These are phyloP conservation scores for Mariannaea elegans DNA, from an alignment of 2,329 filamentous ascomycete species.

Conservation along the genomic window DNA sequence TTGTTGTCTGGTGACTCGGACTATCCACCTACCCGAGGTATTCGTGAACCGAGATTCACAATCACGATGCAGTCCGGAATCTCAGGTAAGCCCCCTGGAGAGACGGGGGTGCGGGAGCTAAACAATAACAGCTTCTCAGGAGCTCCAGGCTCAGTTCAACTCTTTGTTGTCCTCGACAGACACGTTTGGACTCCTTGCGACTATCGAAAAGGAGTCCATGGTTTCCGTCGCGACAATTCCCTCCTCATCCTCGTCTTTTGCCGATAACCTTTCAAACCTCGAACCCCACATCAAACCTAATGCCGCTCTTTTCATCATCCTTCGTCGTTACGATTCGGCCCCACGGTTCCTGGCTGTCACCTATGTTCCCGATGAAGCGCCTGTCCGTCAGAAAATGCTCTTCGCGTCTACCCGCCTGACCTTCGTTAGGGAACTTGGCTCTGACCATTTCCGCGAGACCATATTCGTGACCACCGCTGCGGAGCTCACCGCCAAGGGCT, in stretches of 20 bases:
- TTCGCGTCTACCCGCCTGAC: constrained; percentile 82
- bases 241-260: constrained; percentile 65
- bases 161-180: constrained; percentile 68
- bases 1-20: background rate
- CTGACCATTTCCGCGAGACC: constrained; percentile 80
- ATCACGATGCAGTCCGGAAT: constrained; percentile 79
- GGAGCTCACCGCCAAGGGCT: constrained; percentile 75
- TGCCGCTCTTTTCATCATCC: constrained; percentile 76
- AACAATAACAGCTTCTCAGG: constrained; percentile 70
- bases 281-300: constrained; percentile 70
- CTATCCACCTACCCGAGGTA: background rate
- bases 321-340: constrained; percentile 69
- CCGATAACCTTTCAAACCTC: constrained; percentile 70
- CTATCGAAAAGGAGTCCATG: constrained; percentile 75
- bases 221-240: constrained; percentile 66
- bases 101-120: constrained; percentile 3
- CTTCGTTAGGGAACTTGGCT: constrained; percentile 78
- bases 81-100: constrained; percentile 61
- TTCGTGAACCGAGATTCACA: background rate
- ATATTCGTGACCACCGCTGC: constrained; percentile 75
- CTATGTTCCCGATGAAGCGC: constrained; percentile 81
- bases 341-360: constrained; percentile 75
- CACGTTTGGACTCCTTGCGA: constrained; percentile 76
- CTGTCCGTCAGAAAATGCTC: constrained; percentile 86
- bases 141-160: constrained; percentile 79